Evolutionary conservation across 495 filamentous ascomycete species (phyloP).

Genomic region (Hypomontagnella monticulosa): DNA sequence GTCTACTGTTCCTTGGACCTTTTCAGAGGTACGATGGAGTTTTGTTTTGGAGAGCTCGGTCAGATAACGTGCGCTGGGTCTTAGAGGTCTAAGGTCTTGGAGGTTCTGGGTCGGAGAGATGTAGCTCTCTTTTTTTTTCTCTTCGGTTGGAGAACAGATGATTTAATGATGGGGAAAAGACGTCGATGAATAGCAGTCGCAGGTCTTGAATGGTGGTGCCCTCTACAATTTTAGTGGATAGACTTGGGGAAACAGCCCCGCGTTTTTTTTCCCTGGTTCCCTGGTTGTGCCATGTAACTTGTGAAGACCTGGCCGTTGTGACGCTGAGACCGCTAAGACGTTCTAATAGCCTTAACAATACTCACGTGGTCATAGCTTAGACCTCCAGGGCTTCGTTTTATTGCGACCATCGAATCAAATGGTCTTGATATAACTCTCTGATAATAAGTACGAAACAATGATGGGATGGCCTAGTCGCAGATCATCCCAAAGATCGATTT

Average conservation of each 20-base stretch:
- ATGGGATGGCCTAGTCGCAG: conserved; percentile 14
- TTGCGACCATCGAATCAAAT: conserved; percentile 9
- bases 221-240: conserved; percentile 21
- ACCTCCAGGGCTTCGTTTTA: conserved; percentile 6
- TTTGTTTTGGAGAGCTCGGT: neutral
- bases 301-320: too few relatives aligned
- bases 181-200: neutral
- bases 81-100: neutral
- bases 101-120: neutral
- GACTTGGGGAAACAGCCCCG: neutral
- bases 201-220: neutral
- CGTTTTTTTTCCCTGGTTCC: conserved; percentile 11
- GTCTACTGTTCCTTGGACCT: conserved; percentile 37
- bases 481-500: conserved; percentile 30
- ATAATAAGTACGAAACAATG: conserved; percentile 32
- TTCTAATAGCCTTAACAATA: conserved; percentile 8
- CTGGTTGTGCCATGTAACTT: neutral
- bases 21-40: neutral
- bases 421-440: conserved; percentile 9
- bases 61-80: conserved; percentile 2
- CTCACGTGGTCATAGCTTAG: conserved; percentile 29
- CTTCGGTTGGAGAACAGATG: conserved; percentile 26
- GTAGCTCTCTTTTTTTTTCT: conserved; percentile 1
- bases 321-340: conserved; percentile 17
- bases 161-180: conserved; percentile 30